Base-by-base conservation (phyloP, 768 basidiomycete genomes). In the Pleurotus ostreatus region DNA sequence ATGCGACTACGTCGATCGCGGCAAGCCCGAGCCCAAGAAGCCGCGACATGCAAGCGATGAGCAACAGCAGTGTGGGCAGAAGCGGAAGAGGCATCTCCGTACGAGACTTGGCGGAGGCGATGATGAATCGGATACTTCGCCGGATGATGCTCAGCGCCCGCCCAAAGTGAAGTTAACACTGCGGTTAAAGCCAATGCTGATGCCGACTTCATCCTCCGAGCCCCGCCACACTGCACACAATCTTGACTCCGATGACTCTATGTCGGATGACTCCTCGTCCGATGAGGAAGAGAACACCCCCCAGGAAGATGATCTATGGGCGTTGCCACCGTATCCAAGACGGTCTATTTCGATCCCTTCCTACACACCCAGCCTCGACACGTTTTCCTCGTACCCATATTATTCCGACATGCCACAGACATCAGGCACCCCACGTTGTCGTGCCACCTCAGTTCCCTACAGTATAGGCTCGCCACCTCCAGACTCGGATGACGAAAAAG, bases 101-200 rank as follows among this genome's bases (percentile, higher is more conserved):
- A 41, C 15, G 7, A 53, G 51, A 25, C 45, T 46, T 16, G 39
- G 43, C 8, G 26, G 53, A 53, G 72, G 72, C 44, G 67, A 34
- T 20, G 57, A 64, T 34, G 73, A 69, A 12, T 71, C 71, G 8
- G 72, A 71, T n/a, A 70, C 71, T 16, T 69, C 70, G 30, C 63
- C 66, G 39, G 77, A 79, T 39, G 68, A 68, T 25, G 74, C 74
- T 43, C 60, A 63, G 51, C 75, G 78, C 5, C 82, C 82, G 0
- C 81, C 82, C 18, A 89, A 89, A 65, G 81, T 88, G 63, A 89
- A 87, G 65, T 76, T 90, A 30, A 86, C 83, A 2, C 74, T 89
- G 23, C 80, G 85, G 38, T 79, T 89, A 43, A 81, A 81, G 56
- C 81, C 82, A 13, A 34, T 34, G 30, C 67, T 76, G 20, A 72